Conservation (phyloP, 441 rosid genomes). For the Daphne laureola region DNA sequence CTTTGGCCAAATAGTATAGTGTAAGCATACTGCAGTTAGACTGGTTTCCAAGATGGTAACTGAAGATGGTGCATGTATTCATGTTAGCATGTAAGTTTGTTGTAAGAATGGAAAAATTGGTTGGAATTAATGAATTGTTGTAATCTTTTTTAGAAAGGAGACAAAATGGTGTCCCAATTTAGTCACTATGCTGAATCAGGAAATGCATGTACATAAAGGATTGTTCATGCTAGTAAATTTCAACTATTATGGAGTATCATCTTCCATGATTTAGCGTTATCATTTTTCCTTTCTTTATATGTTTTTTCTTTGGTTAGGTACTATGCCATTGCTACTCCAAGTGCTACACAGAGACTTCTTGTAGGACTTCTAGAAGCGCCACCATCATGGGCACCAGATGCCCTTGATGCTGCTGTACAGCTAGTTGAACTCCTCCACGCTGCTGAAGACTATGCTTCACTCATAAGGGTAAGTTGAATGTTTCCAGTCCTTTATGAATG, state of each 20-base stretch:
- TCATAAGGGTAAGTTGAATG: slow-evolving; percentile 66
- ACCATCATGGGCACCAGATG: slow-evolving; percentile 99
- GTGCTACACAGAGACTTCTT: slow-evolving; percentile 98
- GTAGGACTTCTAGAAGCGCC: slow-evolving; percentile 99
- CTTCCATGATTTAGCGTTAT: not conserved
- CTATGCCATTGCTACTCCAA: slow-evolving; percentile 97
- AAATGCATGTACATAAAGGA: too few species aligned
- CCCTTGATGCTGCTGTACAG: slow-evolving; percentile 99
- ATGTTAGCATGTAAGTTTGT: too few species aligned
- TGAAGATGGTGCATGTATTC: too few species aligned
- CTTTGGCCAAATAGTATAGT: slow-evolving; percentile 6
- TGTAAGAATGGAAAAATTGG: too few species aligned
- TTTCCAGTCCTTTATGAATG: slow-evolving; percentile 12
- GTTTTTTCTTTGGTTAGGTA: slow-evolving; percentile 40
- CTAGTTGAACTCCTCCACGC: slow-evolving; percentile 99
- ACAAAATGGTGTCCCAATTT: too few species aligned
- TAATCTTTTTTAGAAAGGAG: too few species aligned
- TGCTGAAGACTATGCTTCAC: slow-evolving; percentile 96
- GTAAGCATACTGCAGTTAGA: too few species aligned
- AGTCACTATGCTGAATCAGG: too few species aligned
- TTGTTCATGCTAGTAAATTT: too few species aligned
- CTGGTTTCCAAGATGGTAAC: not conserved
- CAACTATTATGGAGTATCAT: too few species aligned
- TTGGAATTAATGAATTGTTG: too few species aligned
- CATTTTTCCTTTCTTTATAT: slow-evolving; percentile 9